Evolutionary conservation across 345 rosid genomes (phyloP).

Genomic region (Hibiscus trionum): DNA sequence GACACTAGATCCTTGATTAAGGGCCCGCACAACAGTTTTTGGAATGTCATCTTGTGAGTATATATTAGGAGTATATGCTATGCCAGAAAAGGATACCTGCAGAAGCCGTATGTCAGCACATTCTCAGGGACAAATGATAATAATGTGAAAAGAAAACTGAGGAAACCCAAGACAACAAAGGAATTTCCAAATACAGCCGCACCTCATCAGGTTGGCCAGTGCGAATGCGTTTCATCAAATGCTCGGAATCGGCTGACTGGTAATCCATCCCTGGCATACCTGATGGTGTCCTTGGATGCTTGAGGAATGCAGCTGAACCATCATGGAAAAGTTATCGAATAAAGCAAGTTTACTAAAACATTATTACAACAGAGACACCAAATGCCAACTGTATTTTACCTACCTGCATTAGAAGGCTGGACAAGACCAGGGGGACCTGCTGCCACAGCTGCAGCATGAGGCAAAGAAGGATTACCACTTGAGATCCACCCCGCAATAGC

Average conservation of each 20-base stretch:
- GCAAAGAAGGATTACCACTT: conserved; percentile 34
- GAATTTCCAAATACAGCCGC: background rate
- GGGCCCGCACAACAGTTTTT: conserved; percentile 37
- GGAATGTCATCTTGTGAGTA: conserved; percentile 40
- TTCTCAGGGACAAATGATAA: background rate
- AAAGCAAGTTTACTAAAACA: background rate
- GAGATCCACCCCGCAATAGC: conserved; percentile 81
- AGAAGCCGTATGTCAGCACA: conserved; percentile 6
- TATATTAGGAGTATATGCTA: conserved; percentile 38
- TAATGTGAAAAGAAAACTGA: background rate
- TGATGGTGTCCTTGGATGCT: conserved; percentile 55
- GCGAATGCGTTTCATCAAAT: conserved; percentile 60
- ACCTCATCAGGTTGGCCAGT: conserved; percentile 68
- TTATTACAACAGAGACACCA: background rate
- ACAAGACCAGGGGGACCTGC: conserved; percentile 37
- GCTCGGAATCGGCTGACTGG: conserved; percentile 70
- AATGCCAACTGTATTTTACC: background rate
- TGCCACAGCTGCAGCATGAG: conserved; percentile 44
- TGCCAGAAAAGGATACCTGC: conserved; percentile 41
- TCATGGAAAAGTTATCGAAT: background rate
- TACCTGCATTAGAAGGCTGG: conserved; percentile 42
- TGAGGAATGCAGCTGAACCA: conserved; percentile 49
- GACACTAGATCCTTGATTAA: conserved; percentile 50
- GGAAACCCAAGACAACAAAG: background rate
- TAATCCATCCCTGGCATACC: conserved; percentile 54